Evolutionary conservation across 116 monocot species (phyloP).

Genomic region (Cymodocea nodosa): DNA sequence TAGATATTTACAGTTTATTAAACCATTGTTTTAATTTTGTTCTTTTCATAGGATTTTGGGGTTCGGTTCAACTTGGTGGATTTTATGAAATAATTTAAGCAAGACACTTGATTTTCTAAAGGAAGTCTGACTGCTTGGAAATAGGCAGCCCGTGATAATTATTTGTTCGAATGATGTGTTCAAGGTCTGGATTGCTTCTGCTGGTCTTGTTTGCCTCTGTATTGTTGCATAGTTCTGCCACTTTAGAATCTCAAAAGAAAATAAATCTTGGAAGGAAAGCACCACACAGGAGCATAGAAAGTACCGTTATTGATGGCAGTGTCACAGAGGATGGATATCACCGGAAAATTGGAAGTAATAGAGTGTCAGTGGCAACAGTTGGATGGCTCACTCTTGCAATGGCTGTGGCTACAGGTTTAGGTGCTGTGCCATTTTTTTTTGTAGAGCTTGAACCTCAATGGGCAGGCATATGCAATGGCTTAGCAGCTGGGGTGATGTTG

Average conservation of each 20-base stretch:
- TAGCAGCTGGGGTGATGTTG: constrained; percentile 95
- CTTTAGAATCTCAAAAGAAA: constrained; percentile 6
- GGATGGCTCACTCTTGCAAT: constrained; percentile 88
- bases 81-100: too few relatives aligned
- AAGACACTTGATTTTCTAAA: background rate
- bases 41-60: too few relatives aligned
- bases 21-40: too few relatives aligned
- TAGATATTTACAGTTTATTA: too few relatives aligned
- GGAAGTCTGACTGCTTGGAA: background rate
- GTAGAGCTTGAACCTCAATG: constrained; percentile 84
- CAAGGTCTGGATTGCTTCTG: constrained; percentile 8
- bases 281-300: constrained; percentile 40
- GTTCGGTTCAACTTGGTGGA: too few relatives aligned
- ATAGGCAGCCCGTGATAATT: background rate
- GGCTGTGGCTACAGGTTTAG: constrained; percentile 91
- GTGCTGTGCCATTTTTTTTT: constrained; percentile 93
- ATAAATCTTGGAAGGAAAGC: constrained; percentile 19
- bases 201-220: constrained; percentile 6
- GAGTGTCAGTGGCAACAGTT: constrained; percentile 63
- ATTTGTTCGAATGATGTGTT: constrained; percentile 1
- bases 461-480: constrained; percentile 94
- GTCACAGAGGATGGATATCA: constrained; percentile 31
- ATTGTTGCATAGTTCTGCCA: constrained; percentile 4
- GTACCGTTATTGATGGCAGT: constrained; percentile 45
- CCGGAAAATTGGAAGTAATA: constrained; percentile 19